phyloP scores from a whole-genome alignment of 1,284 basidiomycete genomes.

The Austroboletus niveus region DNA sequence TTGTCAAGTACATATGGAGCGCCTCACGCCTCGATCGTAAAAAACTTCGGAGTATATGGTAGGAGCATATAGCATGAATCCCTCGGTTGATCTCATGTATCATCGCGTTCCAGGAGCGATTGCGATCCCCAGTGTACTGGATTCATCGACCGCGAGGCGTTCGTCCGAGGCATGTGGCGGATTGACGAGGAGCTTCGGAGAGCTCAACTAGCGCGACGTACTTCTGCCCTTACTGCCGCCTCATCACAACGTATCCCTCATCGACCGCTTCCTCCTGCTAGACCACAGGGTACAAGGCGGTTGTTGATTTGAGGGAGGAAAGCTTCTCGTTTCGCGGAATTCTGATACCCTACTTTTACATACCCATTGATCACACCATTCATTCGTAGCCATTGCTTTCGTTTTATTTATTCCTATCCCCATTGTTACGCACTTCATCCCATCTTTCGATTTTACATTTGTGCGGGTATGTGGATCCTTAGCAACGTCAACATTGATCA shows the following conservation, averaged over 20 bases:
- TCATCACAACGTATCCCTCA: slow-evolving; percentile 37
- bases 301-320: slow-evolving; percentile 14
- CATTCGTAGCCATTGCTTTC: background rate
- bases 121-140: slow-evolving; percentile 58
- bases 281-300: slow-evolving; percentile 9
- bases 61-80: slow-evolving; percentile 14
- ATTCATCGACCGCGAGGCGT: slow-evolving; percentile 60
- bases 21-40: slow-evolving; percentile 54
- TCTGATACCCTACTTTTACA: slow-evolving; percentile 18
- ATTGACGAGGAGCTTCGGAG: slow-evolving; percentile 80
- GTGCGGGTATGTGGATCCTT: background rate
- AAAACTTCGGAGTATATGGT: slow-evolving; percentile 68
- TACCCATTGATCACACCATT: slow-evolving; percentile 13
- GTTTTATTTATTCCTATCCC: slow-evolving; percentile 16
- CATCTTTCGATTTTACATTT: background rate
- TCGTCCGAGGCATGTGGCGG: slow-evolving; percentile 77
- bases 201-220: slow-evolving; percentile 43
- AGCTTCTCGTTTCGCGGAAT: background rate
- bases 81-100: slow-evolving; percentile 1
- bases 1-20: slow-evolving; percentile 63
- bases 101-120: slow-evolving; percentile 48
- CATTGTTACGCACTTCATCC: background rate
- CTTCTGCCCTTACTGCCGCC: slow-evolving; percentile 36
- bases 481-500: background rate
- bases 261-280: slow-evolving; percentile 25